Conservation (phyloP, 2,329 filamentous ascomycete species). For the Venturia aucupariae region DNA sequence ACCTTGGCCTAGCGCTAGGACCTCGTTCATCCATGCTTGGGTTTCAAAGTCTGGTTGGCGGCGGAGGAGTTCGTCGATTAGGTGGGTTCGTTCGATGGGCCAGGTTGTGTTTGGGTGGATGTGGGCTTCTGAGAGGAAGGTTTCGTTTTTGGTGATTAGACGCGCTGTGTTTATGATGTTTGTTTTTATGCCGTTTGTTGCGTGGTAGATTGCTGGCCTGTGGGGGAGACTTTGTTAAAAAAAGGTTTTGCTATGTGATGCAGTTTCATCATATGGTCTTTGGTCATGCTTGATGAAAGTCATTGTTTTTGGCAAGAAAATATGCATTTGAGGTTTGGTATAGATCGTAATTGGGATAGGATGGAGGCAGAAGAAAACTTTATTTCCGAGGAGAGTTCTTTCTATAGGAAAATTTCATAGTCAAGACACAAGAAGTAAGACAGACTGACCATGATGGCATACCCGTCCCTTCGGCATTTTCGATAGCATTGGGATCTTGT, state of each 20-base stretch:
- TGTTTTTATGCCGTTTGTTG: not conserved
- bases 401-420: too few relatives aligned
- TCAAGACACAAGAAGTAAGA: not conserved
- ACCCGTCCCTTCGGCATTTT: not conserved
- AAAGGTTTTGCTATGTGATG: too few relatives aligned
- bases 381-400: too few relatives aligned
- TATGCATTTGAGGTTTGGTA: not conserved
- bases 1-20: not conserved
- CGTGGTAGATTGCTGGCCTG: slow-evolving; percentile 3
- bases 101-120: slow-evolving; percentile 11
- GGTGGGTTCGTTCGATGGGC: not conserved
- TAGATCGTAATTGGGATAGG: not conserved
- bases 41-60: slow-evolving; percentile 3
- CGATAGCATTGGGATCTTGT: not conserved
- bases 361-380: not conserved
- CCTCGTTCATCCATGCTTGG: slow-evolving; percentile 3
- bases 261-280: too few relatives aligned
- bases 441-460: not conserved
- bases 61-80: slow-evolving; percentile 4
- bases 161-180: not conserved
- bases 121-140: slow-evolving; percentile 2
- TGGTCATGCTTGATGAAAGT: not conserved
- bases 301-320: not conserved
- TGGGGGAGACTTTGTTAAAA: too few relatives aligned
- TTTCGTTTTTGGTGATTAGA: not conserved